Conservation (phyloP, 805 yeast genomes). For the Pichia kluyveri region DNA sequence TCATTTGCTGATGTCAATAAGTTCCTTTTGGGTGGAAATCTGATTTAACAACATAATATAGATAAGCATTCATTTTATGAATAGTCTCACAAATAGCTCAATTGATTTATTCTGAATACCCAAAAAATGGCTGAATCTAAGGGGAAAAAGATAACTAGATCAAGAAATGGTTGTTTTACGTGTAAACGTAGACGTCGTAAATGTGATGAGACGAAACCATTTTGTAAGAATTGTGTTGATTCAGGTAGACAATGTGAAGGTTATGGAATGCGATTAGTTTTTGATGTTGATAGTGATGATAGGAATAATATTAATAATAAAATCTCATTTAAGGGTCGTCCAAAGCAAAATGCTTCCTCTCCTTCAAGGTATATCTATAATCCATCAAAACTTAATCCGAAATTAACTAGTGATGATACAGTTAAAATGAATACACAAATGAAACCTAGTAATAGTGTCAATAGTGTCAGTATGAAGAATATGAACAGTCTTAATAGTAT, state of each 20-base stretch:
- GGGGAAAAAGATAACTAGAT: constrained; percentile 33
- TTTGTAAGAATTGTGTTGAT: constrained; percentile 37
- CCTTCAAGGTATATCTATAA: not conserved
- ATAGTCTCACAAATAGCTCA: too few species aligned
- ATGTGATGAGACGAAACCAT: constrained; percentile 48
- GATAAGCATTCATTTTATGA: too few species aligned
- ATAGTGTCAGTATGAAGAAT: not conserved
- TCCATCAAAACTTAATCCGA: not conserved
- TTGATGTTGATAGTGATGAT: constrained; percentile 39
- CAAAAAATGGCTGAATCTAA: not conserved
- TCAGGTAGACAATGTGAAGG: constrained; percentile 41
- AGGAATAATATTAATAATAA: constrained; percentile 20
- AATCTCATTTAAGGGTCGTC: constrained; percentile 37
- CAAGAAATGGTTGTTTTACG: constrained; percentile 51
- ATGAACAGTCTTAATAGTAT: not conserved
- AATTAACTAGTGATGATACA: not conserved
- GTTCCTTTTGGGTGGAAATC: too few species aligned
- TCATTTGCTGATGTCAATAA: too few species aligned
- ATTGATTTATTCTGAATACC: too few species aligned
- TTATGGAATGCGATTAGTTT: constrained; percentile 38
- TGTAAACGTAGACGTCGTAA: constrained; percentile 46
- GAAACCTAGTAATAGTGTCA: not conserved
- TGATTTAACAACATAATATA: too few species aligned
- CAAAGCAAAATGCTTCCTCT: constrained; percentile 16
- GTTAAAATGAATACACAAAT: not conserved